Evolutionary conservation across 2,329 filamentous ascomycete species (phyloP).

Genomic region (Huntiella moniliformis): DNA sequence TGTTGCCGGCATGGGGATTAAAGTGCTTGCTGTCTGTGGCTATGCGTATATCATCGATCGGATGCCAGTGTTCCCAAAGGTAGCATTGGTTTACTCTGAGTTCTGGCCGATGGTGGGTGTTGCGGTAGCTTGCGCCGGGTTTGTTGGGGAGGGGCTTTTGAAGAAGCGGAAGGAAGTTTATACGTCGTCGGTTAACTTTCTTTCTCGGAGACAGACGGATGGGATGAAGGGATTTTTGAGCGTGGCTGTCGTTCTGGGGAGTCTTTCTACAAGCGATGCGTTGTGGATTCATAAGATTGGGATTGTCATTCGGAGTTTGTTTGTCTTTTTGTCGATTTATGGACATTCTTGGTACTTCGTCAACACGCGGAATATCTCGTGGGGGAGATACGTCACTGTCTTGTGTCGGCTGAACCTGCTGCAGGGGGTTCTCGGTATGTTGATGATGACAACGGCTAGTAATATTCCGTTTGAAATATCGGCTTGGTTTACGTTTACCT

Average conservation of each 20-base stretch:
- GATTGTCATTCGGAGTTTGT: conserved; percentile 34
- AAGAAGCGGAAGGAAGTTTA: conserved; percentile 14
- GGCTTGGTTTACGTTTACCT: conserved; percentile 6
- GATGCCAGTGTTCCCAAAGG: not conserved
- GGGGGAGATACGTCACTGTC: conserved; percentile 30
- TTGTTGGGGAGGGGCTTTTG: not conserved
- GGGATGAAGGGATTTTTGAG: conserved; percentile 54
- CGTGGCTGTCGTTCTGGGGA: conserved; percentile 32
- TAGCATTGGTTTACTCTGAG: not conserved
- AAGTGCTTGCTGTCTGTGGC: not conserved
- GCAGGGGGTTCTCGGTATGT: conserved; percentile 15
- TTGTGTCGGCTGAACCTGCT: conserved; percentile 40
- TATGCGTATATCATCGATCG: not conserved
- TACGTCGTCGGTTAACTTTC: conserved; percentile 10
- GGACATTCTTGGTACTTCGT: conserved; percentile 42
- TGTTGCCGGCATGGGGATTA: not conserved
- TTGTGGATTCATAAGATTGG: conserved; percentile 35
- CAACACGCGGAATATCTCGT: conserved; percentile 35
- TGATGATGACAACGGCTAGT: not conserved
- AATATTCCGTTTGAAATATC: conserved; percentile 3
- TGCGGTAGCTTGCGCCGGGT: not conserved
- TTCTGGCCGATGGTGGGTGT: not conserved
- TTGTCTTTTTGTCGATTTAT: conserved; percentile 44
- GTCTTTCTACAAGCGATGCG: conserved; percentile 29
- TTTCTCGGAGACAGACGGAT: conserved; percentile 37